Conservation (phyloP, 768 basidiomycete species). For the Pisolithus orientalis region DNA sequence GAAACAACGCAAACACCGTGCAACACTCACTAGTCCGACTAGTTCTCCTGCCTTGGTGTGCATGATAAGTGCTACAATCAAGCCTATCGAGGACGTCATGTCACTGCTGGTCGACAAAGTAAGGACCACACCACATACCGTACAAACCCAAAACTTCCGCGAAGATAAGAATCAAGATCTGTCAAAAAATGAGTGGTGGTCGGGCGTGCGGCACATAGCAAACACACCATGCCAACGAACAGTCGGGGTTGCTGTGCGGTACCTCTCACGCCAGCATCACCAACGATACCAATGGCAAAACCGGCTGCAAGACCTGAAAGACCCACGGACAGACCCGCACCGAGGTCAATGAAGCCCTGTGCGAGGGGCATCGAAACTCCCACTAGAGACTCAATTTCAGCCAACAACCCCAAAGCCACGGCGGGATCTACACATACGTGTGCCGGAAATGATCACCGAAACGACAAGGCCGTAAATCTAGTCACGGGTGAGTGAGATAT, state of each 20-base stretch:
- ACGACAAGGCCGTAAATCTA: conserved; percentile 98
- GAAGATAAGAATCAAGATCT: conserved; percentile 98
- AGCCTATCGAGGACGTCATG: conserved; percentile 32
- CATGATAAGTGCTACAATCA: conserved; percentile 95
- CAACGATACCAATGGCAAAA: conserved; percentile 97
- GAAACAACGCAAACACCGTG: not conserved
- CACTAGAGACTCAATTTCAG: conserved; percentile 38
- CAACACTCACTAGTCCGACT: conserved; percentile 11
- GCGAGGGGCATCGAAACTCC: conserved; percentile 78
- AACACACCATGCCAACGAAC: conserved; percentile 85
- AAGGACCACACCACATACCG: conserved; percentile 35
- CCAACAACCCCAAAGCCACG: not conserved
- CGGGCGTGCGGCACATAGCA: not conserved
- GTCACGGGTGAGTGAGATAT: not conserved
- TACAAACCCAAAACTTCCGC: conserved; percentile 92
- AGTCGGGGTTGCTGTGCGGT: conserved; percentile 94
- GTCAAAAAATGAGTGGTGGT: conserved; percentile 1
- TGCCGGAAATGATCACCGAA: conserved; percentile 89
- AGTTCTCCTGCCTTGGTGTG: conserved; percentile 57
- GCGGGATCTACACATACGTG: conserved; percentile 50
- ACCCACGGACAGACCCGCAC: conserved; percentile 88
- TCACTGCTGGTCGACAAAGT: not conserved
- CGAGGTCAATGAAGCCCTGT: conserved; percentile 89
- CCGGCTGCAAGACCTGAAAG: conserved; percentile 95
- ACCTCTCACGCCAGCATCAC: conserved; percentile 96